phyloP scores from a whole-genome alignment of 805 yeast species.

The Kregervanrija delftensis region DNA sequence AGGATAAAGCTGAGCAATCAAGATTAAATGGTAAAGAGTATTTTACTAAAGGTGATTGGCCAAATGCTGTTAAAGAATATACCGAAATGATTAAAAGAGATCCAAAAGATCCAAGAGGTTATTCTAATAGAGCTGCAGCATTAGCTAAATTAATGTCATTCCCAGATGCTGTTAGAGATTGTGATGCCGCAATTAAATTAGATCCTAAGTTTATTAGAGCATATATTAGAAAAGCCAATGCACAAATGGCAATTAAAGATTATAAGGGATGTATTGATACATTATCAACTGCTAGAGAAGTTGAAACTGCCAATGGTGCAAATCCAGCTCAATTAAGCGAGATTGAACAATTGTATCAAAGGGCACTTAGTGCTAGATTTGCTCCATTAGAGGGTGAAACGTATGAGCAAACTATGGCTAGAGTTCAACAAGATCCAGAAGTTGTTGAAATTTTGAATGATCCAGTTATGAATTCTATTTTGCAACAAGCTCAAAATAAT shows the following conservation, averaged over 20 bases:
- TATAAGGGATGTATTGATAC: constrained; percentile 78
- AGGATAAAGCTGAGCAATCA: constrained; percentile 92
- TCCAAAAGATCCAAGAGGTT: constrained; percentile 96
- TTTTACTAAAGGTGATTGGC: constrained; percentile 93
- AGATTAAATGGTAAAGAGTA: constrained; percentile 85
- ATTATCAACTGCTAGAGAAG: constrained; percentile 66
- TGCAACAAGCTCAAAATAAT: constrained; percentile 87
- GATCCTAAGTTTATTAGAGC: constrained; percentile 93
- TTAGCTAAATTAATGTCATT: constrained; percentile 89
- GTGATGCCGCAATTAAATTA: constrained; percentile 79
- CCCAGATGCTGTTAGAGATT: constrained; percentile 93
- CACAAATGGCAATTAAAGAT: constrained; percentile 86
- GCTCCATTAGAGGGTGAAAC: constrained; percentile 82
- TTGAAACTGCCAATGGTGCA: constrained; percentile 52
- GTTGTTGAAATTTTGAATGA: constrained; percentile 82
- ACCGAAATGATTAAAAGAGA: constrained; percentile 94
- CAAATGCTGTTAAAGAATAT: constrained; percentile 89
- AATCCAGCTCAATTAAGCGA: constrained; percentile 56
- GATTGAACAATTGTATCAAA: constrained; percentile 73
- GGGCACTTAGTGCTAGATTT: constrained; percentile 76
- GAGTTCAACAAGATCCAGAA: constrained; percentile 92
- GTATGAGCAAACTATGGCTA: constrained; percentile 87
- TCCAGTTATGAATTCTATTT: constrained; percentile 92
- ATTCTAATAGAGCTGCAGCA: constrained; percentile 97
- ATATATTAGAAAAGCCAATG: constrained; percentile 93